A percentile compares a stretch with the other conserved stretches of the same genome.
phyloP scores from a whole-genome alignment of 2,329 filamentous ascomycete species.

The Colletotrichum phormii region DNA sequence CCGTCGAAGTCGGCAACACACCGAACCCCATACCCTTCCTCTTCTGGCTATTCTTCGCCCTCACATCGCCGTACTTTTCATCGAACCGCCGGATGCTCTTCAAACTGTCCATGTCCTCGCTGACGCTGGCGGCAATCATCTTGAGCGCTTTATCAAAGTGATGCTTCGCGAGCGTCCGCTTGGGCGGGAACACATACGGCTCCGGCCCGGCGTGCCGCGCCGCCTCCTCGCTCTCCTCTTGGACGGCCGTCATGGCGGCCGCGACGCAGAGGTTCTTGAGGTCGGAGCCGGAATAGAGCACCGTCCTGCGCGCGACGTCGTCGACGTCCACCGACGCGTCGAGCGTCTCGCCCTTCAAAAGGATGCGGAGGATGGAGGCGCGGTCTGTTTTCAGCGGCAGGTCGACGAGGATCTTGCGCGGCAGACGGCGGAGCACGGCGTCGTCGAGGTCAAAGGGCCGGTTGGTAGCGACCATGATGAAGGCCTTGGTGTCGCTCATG shows the following conservation, averaged over 20 bases:
- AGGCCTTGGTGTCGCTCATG: constrained; percentile 82
- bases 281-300: constrained; percentile 85
- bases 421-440: constrained; percentile 81
- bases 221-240: constrained; percentile 72
- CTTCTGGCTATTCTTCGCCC: constrained; percentile 61
- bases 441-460: constrained; percentile 95
- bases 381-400: constrained; percentile 75
- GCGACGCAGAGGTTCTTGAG: constrained; percentile 86
- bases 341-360: constrained; percentile 76
- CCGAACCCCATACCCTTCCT: constrained; percentile 70
- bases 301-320: constrained; percentile 73
- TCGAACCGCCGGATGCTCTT: constrained; percentile 94
- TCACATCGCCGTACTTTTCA: constrained; percentile 90
- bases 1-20: constrained; percentile 52
- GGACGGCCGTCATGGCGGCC: constrained; percentile 81
- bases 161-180: constrained; percentile 70
- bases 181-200: constrained; percentile 72
- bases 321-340: constrained; percentile 71
- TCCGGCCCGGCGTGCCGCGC: constrained; percentile 52
- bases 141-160: constrained; percentile 90
- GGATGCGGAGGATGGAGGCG: constrained; percentile 75
- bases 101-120: constrained; percentile 90
- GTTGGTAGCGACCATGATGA: constrained; percentile 99
- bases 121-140: constrained; percentile 93
- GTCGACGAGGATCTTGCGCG: constrained; percentile 79